Conservation (phyloP, 78 protist species). For the Creolimax fragrantissima region DNA sequence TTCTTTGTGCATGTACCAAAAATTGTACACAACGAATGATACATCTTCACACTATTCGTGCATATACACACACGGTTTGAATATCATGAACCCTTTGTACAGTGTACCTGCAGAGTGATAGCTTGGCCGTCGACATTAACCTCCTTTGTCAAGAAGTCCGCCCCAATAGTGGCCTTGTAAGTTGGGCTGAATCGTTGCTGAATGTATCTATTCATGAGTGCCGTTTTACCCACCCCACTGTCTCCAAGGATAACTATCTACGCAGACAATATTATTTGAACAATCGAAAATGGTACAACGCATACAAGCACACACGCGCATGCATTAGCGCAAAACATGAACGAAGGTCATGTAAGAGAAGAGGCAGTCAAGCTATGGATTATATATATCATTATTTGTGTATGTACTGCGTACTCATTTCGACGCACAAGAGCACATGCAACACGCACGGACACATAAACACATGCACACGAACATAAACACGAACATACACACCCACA, state of each 20-base stretch:
- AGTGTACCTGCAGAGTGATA: conserved; percentile 90
- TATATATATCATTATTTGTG: too few relatives aligned
- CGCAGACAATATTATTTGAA: background rate
- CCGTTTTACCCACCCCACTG: conserved; percentile 69
- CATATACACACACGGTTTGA: too few relatives aligned
- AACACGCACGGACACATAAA: background rate
- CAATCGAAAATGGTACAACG: background rate
- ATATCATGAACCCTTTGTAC: too few relatives aligned
- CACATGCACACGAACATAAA: background rate
- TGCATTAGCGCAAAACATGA: too few relatives aligned
- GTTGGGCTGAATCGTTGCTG: background rate
- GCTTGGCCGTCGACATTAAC: conserved; percentile 87
- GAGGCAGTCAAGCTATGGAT: too few relatives aligned
- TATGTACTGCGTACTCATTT: too few relatives aligned
- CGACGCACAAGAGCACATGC: too few relatives aligned
- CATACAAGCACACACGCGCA: too few relatives aligned
- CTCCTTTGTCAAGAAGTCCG: conserved; percentile 97
- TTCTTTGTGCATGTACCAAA: too few relatives aligned
- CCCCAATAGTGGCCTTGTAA: conserved; percentile 96
- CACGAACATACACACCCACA: background rate
- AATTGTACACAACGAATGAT: too few relatives aligned
- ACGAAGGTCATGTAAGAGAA: too few relatives aligned
- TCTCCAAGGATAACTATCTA: conserved; percentile 93
- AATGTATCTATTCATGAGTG: conserved; percentile 76
- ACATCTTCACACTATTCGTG: too few relatives aligned